Percentiles rank a stretch among this genome's conserved stretches.
Conservation (phyloP, 2,329 filamentous ascomycete species). For the Ampelomyces quisqualis region DNA sequence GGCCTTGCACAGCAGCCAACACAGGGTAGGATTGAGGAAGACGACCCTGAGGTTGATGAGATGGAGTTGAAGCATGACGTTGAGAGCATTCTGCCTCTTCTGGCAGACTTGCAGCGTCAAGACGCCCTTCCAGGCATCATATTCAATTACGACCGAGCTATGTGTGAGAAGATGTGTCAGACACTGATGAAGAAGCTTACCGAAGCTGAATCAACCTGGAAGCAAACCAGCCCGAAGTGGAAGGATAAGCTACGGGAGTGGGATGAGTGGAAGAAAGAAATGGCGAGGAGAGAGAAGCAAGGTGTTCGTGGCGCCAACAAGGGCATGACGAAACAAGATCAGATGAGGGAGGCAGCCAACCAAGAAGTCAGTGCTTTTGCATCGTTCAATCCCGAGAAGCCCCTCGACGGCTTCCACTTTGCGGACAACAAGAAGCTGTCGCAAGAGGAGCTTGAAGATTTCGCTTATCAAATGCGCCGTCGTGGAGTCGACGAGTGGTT, state of each 20-base stretch:
- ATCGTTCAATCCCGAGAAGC: constrained; percentile 66
- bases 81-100: constrained; percentile 57
- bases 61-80: constrained; percentile 29
- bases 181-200: constrained; percentile 56
- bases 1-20: constrained; percentile 9
- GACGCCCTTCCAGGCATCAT: constrained; percentile 71
- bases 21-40: constrained; percentile 6
- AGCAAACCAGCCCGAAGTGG: constrained; percentile 61
- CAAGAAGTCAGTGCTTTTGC: constrained; percentile 60
- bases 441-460: constrained; percentile 59
- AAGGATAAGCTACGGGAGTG: constrained; percentile 59
- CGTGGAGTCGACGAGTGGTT: constrained; percentile 56
- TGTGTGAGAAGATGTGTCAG: constrained; percentile 62
- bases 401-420: constrained; percentile 65
- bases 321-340: constrained; percentile 58
- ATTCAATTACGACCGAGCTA: constrained; percentile 71
- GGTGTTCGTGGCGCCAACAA: constrained; percentile 50
- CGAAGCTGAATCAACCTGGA: constrained; percentile 58
- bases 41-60: constrained; percentile 24
- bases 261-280: constrained; percentile 57
- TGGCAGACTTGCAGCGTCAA: constrained; percentile 61
- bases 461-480: constrained; percentile 54
- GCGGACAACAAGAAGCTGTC: constrained; percentile 62
- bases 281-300: constrained; percentile 47
- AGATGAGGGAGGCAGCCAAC: constrained; percentile 57